A percentile compares a stretch with the other conserved stretches of the same genome.
phyloP scores from a whole-genome alignment of 768 basidiomycete genomes.

The Termitomyces sp. region DNA sequence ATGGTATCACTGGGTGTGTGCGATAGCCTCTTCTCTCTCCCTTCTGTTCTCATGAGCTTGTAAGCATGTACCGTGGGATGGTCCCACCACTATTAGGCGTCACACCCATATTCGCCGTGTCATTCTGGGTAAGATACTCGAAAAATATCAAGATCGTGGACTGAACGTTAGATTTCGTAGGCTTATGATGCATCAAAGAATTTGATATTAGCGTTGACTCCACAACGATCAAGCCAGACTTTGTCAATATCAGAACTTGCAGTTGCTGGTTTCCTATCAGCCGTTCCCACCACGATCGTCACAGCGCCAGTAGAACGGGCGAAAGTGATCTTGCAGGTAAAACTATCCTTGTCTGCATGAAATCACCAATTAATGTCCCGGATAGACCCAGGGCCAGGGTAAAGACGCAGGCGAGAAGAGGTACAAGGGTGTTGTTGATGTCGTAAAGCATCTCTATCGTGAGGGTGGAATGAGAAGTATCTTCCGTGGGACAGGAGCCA shows the following conservation, averaged over 20 bases:
- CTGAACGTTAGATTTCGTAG: conserved; percentile 30
- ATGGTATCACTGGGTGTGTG: conserved; percentile 81
- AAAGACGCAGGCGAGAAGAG: conserved; percentile 39
- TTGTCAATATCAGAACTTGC: conserved; percentile 82
- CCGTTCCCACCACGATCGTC: conserved; percentile 84
- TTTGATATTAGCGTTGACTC: conserved; percentile 73
- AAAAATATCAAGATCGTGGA: conserved; percentile 1
- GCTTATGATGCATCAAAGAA: conserved; percentile 93
- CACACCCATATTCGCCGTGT: conserved; percentile 96
- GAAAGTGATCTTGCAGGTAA: conserved; percentile 89
- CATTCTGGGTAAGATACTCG: conserved; percentile 78
- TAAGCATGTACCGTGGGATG: conserved; percentile 86
- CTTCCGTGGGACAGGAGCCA: conserved; percentile 91
- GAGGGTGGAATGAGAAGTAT: conserved; percentile 92
- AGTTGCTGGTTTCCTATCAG: conserved; percentile 89
- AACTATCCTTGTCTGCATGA: conserved; percentile 6
- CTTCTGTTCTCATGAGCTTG: not conserved
- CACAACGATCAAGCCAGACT: conserved; percentile 57
- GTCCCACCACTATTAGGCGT: conserved; percentile 91
- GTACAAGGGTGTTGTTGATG: conserved; percentile 91
- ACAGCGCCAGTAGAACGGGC: conserved; percentile 97
- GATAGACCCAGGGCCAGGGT: conserved; percentile 87
- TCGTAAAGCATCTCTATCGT: conserved; percentile 82
- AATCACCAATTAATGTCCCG: conserved; percentile 6
- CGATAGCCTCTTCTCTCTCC: not conserved